A percentile compares a stretch with the other conserved stretches of the same genome.
Evolutionary conservation across 2,329 filamentous ascomycete genomes (phyloP).

Genomic region (Ascosphaera apis): DNA sequence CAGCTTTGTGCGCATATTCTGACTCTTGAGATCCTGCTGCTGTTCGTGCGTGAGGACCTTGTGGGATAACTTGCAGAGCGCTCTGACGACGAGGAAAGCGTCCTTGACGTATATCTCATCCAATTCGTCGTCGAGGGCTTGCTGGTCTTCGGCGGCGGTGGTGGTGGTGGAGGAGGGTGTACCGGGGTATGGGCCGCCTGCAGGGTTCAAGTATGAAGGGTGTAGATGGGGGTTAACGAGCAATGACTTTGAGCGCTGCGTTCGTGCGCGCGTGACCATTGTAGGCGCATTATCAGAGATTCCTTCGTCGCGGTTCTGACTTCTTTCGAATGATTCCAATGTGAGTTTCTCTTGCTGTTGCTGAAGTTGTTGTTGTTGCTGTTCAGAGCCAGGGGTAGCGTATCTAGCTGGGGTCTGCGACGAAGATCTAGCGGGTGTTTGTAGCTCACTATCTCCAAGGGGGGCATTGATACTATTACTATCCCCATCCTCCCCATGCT

Average conservation of each 20-base stretch:
- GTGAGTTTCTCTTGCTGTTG: slow-evolving; percentile 36
- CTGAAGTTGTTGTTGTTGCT: slow-evolving; percentile 17
- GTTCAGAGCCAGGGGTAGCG: slow-evolving; percentile 21
- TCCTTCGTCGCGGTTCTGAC: slow-evolving; percentile 38
- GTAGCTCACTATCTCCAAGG: slow-evolving; percentile 9
- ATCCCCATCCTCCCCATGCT: slow-evolving; percentile 6
- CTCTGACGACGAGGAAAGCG: slow-evolving; percentile 88
- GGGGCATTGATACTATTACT: slow-evolving; percentile 9
- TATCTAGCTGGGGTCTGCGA: slow-evolving; percentile 9
- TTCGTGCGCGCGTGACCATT: slow-evolving; percentile 37
- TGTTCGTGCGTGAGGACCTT: slow-evolving; percentile 78
- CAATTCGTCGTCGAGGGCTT: slow-evolving; percentile 38
- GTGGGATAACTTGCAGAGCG: slow-evolving; percentile 91
- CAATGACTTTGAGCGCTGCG: slow-evolving; percentile 17
- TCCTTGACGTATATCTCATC: slow-evolving; percentile 96
- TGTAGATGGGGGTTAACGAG: slow-evolving; percentile 9
- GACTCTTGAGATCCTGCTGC: slow-evolving; percentile 73
- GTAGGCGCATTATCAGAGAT: slow-evolving; percentile 46
- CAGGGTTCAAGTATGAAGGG: slow-evolving; percentile 17
- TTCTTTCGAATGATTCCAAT: slow-evolving; percentile 44
- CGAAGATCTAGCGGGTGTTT: slow-evolving; percentile 15
- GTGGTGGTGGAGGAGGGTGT: slow-evolving; percentile 13
- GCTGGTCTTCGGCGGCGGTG: slow-evolving; percentile 18
- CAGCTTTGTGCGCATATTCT: slow-evolving; percentile 92
- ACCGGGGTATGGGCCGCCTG: background rate